Evolutionary conservation across 2,329 filamentous ascomycete genomes (phyloP), one percentile per base, ranked within the genome.

Genomic region (Exophiala spinifera): DNA sequence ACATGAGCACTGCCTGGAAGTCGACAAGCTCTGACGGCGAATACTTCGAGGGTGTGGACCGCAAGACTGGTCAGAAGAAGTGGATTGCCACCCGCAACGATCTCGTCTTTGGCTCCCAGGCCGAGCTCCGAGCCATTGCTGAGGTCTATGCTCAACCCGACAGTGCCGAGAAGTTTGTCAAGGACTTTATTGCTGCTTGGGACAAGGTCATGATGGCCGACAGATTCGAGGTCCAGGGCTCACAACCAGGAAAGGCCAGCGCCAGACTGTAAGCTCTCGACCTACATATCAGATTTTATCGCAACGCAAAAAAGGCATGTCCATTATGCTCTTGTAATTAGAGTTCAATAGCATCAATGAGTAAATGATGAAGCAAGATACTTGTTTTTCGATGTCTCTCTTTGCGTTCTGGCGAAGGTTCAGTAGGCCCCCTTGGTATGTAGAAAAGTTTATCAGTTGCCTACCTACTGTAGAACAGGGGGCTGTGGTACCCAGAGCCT

Each of bases 171-270:
- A 86, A 84, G 75, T 87, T 90, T 55, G 80, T 83, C 40, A 81
- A 79, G 70, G 87, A 90, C 74, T 90, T 90, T 65, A 78, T 89
- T 14, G 73, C 76, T 6, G 84, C 83, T 2, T 90, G 87, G 87
- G 75, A 76, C 64, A 90, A 90, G 83, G 81, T 90, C 10, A 86
- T 86, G 81, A 85, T 87, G 66, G 67, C 86, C 52, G 87, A 90
- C 68, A 80, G 87, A 11, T 90, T 83, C 65, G 87, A 89, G 61
- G 7, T 57, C 19, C 42, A 23, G 42, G 42, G 42, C n/a, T 23
- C 23, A 21, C 42, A 44, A 44, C 42, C 42, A 44, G 42, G 42
- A 21, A 44, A 44, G 42, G 42, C 42, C 42, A 44, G 42, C n/a
- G 42, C 42, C 42, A 44, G 42, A 44, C 20, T 44, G 42, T 44